Evolutionary conservation across 1,284 basidiomycete genomes (phyloP).

Genomic region (Flammula alnicola): DNA sequence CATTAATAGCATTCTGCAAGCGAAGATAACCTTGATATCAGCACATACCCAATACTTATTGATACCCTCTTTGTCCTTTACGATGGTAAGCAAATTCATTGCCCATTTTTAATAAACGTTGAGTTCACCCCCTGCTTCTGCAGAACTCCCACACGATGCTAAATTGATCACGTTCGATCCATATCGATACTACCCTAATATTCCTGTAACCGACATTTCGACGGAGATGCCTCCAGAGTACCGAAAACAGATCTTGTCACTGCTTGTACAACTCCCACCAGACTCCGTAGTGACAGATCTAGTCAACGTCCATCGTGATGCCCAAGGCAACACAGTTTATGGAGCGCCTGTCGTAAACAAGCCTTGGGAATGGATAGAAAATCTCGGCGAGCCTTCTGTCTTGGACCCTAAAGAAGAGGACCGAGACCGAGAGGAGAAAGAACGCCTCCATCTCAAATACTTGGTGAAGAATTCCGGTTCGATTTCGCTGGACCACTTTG

Average conservation of each 20-base stretch:
- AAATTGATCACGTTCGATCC: slow-evolving; percentile 60
- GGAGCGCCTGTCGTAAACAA: slow-evolving; percentile 65
- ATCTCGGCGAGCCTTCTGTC: slow-evolving; percentile 61
- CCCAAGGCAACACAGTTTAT: slow-evolving; percentile 51
- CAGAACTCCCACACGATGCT: slow-evolving; percentile 66
- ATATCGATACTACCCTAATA: slow-evolving; percentile 64
- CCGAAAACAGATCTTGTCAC: slow-evolving; percentile 54
- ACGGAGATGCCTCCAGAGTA: slow-evolving; percentile 61
- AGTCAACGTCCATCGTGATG: slow-evolving; percentile 57
- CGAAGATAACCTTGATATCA: slow-evolving; percentile 52
- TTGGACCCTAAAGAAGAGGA: slow-evolving; percentile 47
- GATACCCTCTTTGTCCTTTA: slow-evolving; percentile 76
- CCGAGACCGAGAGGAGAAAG: slow-evolving; percentile 43
- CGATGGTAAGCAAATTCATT: slow-evolving; percentile 57
- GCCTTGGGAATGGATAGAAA: slow-evolving; percentile 87
- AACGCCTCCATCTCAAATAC: slow-evolving; percentile 37
- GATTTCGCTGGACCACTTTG: slow-evolving; percentile 75
- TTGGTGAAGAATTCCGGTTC: slow-evolving; percentile 68
- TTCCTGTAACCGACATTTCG: slow-evolving; percentile 55
- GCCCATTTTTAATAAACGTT: not conserved
- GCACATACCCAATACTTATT: slow-evolving; percentile 66
- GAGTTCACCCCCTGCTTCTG: not conserved
- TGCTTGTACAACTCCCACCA: slow-evolving; percentile 58
- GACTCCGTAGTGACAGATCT: slow-evolving; percentile 60
- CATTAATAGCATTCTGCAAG: slow-evolving; percentile 51